Conservation (phyloP, 148 eudicot genomes). For the Nepenthes gracilis region DNA sequence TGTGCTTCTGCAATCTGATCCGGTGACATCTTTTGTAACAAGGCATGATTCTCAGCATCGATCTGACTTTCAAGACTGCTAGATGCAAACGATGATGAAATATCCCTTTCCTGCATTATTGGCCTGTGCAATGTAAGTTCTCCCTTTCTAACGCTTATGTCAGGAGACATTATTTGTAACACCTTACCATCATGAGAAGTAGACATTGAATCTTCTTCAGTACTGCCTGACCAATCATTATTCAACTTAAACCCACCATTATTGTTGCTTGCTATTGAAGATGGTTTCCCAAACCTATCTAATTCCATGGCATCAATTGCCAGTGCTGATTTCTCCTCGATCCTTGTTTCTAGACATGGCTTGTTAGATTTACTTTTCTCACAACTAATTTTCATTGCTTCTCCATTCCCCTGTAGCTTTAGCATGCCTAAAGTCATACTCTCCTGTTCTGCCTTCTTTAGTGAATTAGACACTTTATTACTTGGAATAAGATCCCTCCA, state of each 20-base stretch:
- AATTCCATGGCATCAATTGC: not conserved
- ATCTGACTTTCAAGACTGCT: slow-evolving; percentile 56
- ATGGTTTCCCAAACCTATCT: slow-evolving; percentile 1
- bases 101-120: slow-evolving; percentile 9
- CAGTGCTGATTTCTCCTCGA: not conserved
- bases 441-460: slow-evolving; percentile 8
- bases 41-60: slow-evolving; percentile 76
- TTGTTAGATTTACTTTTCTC: slow-evolving; percentile 7
- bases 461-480: slow-evolving; percentile 12
- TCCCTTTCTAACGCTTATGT: slow-evolving; percentile 6
- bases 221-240: too few species aligned
- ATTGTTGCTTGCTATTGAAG: slow-evolving; percentile 1
- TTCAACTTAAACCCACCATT: not conserved
- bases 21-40: slow-evolving; percentile 56
- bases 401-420: slow-evolving; percentile 15
- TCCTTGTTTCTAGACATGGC: slow-evolving; percentile 1
- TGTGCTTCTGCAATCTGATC: slow-evolving; percentile 91
- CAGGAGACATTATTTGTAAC: not conserved
- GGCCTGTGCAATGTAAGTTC: slow-evolving; percentile 3
- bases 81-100: slow-evolving; percentile 5
- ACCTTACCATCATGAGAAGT: not conserved
- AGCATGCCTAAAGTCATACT: not conserved
- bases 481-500: slow-evolving; percentile 37
- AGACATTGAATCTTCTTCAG: too few species aligned
- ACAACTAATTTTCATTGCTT: slow-evolving; percentile 8